Evolutionary conservation across 768 basidiomycete species (phyloP).

Genomic region (Boletus sp.): DNA sequence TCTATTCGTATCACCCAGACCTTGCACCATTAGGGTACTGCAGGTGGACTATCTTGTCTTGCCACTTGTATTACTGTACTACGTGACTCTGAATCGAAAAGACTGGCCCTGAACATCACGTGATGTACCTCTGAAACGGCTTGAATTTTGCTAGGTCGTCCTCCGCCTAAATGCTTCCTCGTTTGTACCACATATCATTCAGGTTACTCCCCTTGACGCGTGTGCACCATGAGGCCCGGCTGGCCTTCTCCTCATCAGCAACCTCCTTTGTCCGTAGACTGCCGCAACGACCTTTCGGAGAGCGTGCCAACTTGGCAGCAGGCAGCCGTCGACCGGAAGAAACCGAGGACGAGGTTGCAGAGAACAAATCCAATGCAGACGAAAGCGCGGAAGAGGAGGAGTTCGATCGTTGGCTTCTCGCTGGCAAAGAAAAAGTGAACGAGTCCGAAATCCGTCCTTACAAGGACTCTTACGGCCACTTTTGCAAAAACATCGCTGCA

Average conservation of each 20-base stretch:
- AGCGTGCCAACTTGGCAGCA: constrained; percentile 1
- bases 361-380: background rate
- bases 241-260: constrained; percentile 25
- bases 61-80: background rate
- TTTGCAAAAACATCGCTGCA: constrained; percentile 18
- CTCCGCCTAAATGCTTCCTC: constrained; percentile 20
- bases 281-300: constrained; percentile 6
- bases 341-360: constrained; percentile 6
- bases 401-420: constrained; percentile 17
- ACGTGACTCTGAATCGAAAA: too few relatives aligned
- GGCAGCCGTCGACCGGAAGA: background rate
- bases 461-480: constrained; percentile 18
- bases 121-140: constrained; percentile 11
- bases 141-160: constrained; percentile 14
- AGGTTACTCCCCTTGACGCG: constrained; percentile 9
- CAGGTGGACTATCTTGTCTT: background rate
- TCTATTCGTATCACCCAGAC: background rate
- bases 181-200: constrained; percentile 17
- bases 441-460: constrained; percentile 15
- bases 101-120: constrained; percentile 27
- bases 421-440: constrained; percentile 15
- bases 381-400: constrained; percentile 12
- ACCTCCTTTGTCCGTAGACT: constrained; percentile 7
- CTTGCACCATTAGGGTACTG: background rate
- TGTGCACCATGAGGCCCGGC: constrained; percentile 7